These are phyloP conservation scores for Kickxella alabastrina DNA, from an alignment of 192 early-diverging fungal genomes.

Conservation along the genomic window DNA sequence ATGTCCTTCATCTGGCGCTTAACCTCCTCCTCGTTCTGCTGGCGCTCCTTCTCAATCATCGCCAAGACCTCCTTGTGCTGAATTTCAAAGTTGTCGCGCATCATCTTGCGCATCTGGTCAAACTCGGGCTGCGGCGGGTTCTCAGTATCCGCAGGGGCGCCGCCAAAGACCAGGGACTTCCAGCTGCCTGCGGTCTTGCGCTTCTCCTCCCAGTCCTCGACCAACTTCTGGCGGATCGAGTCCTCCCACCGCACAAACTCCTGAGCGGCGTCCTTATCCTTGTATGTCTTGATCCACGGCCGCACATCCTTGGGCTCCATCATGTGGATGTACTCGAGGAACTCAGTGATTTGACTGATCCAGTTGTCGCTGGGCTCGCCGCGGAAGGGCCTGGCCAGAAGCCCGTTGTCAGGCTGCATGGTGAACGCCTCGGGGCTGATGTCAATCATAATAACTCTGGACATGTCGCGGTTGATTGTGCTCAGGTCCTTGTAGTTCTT, in stretches of 20 bases:
- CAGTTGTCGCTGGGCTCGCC: conserved; percentile 79
- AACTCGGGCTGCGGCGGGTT: conserved; percentile 65
- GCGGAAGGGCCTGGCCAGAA: conserved; percentile 80
- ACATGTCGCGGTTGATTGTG: conserved; percentile 89
- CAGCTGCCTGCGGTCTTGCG: conserved; percentile 60
- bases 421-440: conserved; percentile 77
- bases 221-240: conserved; percentile 58
- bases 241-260: conserved; percentile 71
- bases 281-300: conserved; percentile 64
- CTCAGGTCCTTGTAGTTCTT: conserved; percentile 84
- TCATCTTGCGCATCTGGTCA: conserved; percentile 59
- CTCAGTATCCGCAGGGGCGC: conserved; percentile 42
- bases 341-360: conserved; percentile 78
- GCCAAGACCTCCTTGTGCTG: conserved; percentile 67
- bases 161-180: conserved; percentile 50
- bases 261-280: conserved; percentile 61
- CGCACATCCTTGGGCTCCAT: conserved; percentile 73
- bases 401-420: conserved; percentile 89
- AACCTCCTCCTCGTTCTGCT: conserved; percentile 63
- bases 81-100: conserved; percentile 61
- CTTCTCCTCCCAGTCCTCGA: conserved; percentile 64
- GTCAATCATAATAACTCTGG: conserved; percentile 92
- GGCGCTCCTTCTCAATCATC: conserved; percentile 66
- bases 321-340: conserved; percentile 78
- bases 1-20: conserved; percentile 84